phyloP scores from a whole-genome alignment of 495 filamentous ascomycete genomes.

The Aspergillus leporis region DNA sequence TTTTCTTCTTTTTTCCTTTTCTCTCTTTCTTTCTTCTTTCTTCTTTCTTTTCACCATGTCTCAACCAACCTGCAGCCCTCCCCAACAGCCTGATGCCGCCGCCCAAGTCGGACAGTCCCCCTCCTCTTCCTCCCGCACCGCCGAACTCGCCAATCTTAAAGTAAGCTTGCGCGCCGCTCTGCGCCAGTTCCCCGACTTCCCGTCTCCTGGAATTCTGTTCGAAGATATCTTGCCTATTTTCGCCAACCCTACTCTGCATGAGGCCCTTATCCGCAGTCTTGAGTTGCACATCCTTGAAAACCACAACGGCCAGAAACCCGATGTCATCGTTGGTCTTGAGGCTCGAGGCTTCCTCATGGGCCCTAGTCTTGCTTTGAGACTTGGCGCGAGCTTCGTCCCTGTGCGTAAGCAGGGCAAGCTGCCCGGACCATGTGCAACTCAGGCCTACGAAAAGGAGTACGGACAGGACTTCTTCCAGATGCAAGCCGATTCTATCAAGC shows the following conservation, averaged over 20 bases:
- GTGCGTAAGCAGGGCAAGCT: conserved; percentile 97
- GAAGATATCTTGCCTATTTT: conserved; percentile 99
- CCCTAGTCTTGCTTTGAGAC: conserved; percentile 79
- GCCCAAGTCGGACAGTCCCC: conserved; percentile 49
- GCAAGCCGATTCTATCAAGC: conserved; percentile 79
- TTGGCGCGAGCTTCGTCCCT: conserved; percentile 89
- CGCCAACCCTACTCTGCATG: conserved; percentile 72
- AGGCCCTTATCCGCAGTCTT: conserved; percentile 77
- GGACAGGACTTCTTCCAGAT: conserved; percentile 96
- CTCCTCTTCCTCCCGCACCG: conserved; percentile 65
- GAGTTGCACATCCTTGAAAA: conserved; percentile 72
- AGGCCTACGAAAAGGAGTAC: conserved; percentile 92
- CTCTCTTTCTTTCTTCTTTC: conserved; percentile 30
- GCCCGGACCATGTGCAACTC: conserved; percentile 81
- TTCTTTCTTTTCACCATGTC: conserved; percentile 53
- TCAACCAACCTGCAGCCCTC: conserved; percentile 42
- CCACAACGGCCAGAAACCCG: conserved; percentile 61
- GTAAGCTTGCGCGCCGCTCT: conserved; percentile 66
- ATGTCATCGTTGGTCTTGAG: conserved; percentile 92
- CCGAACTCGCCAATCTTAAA: conserved; percentile 94
- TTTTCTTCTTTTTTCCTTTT: conserved; percentile 26
- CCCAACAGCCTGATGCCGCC: conserved; percentile 40
- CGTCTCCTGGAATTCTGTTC: conserved; percentile 90
- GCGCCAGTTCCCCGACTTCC: conserved; percentile 89
- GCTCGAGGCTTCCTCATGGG: conserved; percentile 96